Evolutionary conservation across 2,329 filamentous ascomycete genomes (phyloP), one percentile per base, ranked within the genome.

Genomic region (Myriangium duriaei): DNA sequence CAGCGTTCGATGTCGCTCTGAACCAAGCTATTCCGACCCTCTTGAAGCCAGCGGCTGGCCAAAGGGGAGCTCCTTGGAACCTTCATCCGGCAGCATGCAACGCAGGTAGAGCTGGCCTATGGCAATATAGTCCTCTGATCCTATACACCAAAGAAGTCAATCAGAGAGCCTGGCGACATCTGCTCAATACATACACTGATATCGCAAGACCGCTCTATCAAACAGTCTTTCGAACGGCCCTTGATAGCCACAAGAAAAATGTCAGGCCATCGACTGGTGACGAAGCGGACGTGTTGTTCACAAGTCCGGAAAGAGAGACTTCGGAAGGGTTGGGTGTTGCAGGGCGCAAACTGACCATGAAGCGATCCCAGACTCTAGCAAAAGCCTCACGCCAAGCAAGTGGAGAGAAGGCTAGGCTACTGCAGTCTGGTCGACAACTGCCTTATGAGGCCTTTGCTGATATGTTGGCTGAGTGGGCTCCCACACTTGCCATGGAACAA

Each of bases 271-370:
- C 54, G 9, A 48, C 47, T n/a, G 52, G 49, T 10, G 56, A 59
- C 12, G 53, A 55, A 14, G 49, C 47, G 2, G 54, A 56, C 11
- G 64, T 93, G 1, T 70, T 96, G n/a, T 96, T 96, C 58, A 91
- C 86, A 0, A 74, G 80, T 2, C 79, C 83, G 51, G 87, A 95
- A 53, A 93, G 92, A 54, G 86, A 95, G 52, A 78, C 83, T 37
- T 46, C 49, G 3, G 41, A 48, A 11, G 76, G 74, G 33, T 65
- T 72, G 35, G 72, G 82, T 13, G 76, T 74, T 29, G 79, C 83
- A 5, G 87, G 87, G 7, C 74, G 86, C 45, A 94, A 94, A 59
- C 63, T 96, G 44, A 96, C 88, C 0, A 87, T 96, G 37, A 94
- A 94, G 67, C 75, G 87, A 53, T 91, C 84, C 46, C 87, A 94